These are phyloP conservation scores for Yamadazyma epiphylla DNA, from an alignment of 1,139 yeast genomes.

Conservation along the genomic window DNA sequence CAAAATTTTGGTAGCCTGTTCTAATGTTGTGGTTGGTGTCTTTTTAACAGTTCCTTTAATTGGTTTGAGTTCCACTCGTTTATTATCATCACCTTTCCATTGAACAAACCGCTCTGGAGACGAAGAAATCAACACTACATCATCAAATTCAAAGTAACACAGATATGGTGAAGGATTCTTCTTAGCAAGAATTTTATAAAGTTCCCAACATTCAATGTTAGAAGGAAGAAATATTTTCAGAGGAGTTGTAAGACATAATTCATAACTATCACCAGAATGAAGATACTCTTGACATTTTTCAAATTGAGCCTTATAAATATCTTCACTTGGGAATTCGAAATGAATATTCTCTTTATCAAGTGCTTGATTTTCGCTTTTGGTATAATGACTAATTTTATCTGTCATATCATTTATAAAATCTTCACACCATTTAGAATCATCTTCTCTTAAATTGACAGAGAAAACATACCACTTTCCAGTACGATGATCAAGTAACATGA, in stretches of 20 bases:
- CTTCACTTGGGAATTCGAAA: constrained; percentile 52
- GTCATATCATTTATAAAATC: constrained; percentile 6
- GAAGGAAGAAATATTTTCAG: constrained; percentile 55
- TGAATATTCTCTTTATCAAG: constrained; percentile 15
- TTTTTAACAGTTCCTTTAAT: constrained; percentile 93
- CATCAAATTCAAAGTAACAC: constrained; percentile 73
- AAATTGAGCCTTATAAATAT: constrained; percentile 54
- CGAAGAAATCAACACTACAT: constrained; percentile 70
- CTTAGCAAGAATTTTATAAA: constrained; percentile 66
- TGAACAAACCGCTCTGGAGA: constrained; percentile 92
- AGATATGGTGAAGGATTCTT: constrained; percentile 94
- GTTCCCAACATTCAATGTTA: constrained; percentile 62
- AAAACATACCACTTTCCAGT: constrained; percentile 51
- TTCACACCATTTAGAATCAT: constrained; percentile 31
- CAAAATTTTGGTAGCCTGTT: constrained; percentile 59
- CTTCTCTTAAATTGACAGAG: constrained; percentile 39
- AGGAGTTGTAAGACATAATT: constrained; percentile 82
- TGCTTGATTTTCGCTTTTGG: constrained; percentile 1
- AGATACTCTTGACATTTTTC: constrained; percentile 64
- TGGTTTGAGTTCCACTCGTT: constrained; percentile 77
- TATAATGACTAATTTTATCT: constrained; percentile 9
- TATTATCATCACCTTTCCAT: constrained; percentile 51
- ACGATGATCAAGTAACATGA: constrained; percentile 51
- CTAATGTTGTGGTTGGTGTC: constrained; percentile 45
- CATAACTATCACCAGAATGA: constrained; percentile 87